A percentile compares a stretch with the other conserved stretches of the same genome.
Evolutionary conservation across 2,329 filamentous ascomycete genomes (phyloP).

Genomic region (Coniochaeta hoffmannii): DNA sequence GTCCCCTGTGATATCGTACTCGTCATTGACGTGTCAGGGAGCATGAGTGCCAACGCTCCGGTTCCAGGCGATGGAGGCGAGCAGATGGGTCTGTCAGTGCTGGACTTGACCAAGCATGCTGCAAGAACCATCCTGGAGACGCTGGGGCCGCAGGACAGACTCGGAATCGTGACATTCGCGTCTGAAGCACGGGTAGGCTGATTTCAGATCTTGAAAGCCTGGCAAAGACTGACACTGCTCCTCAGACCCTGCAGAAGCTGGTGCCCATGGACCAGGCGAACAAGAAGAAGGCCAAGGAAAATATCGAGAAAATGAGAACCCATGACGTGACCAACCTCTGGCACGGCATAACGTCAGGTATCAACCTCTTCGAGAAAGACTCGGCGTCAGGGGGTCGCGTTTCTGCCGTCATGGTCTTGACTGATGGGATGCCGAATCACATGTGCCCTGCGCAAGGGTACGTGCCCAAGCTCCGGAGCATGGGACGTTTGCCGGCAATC

Average conservation of each 20-base stretch:
- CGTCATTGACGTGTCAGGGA: slow-evolving; percentile 53
- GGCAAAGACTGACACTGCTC: background rate
- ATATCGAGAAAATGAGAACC: slow-evolving; percentile 33
- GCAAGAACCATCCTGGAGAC: slow-evolving; percentile 48
- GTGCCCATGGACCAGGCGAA: slow-evolving; percentile 36
- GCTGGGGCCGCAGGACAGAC: slow-evolving; percentile 42
- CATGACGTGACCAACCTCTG: slow-evolving; percentile 45
- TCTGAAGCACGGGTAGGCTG: slow-evolving; percentile 23
- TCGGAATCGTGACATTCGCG: slow-evolving; percentile 51
- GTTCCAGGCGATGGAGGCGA: slow-evolving; percentile 37
- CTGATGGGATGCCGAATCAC: slow-evolving; percentile 47
- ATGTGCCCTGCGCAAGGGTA: slow-evolving; percentile 47
- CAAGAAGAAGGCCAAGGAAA: slow-evolving; percentile 33
- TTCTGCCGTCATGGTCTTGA: slow-evolving; percentile 45
- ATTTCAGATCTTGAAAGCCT: slow-evolving; percentile 4
- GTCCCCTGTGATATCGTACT: slow-evolving; percentile 53
- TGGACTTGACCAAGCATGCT: slow-evolving; percentile 55
- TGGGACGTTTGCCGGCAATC: slow-evolving; percentile 31
- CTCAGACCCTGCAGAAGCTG: slow-evolving; percentile 33
- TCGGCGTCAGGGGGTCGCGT: slow-evolving; percentile 26
- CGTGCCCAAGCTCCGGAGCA: slow-evolving; percentile 41
- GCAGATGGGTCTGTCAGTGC: slow-evolving; percentile 41
- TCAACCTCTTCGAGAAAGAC: slow-evolving; percentile 34
- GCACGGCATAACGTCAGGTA: slow-evolving; percentile 45
- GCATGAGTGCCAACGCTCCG: slow-evolving; percentile 42